Conservation (phyloP, 2,329 filamentous ascomycete genomes). For the Aspergillus thermomutatus region DNA sequence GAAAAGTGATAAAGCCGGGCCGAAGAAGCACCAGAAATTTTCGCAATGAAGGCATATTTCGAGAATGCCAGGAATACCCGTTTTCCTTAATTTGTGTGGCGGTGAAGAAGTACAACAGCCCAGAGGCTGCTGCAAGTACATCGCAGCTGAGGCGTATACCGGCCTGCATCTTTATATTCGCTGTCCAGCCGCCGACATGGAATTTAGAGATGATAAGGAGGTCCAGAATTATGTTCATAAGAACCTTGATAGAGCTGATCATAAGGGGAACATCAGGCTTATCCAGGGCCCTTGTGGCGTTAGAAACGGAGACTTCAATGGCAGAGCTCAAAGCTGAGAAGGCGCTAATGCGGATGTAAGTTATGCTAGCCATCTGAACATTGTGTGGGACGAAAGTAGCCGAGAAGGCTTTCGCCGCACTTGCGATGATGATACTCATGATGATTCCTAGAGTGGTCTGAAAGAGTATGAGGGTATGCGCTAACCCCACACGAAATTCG, state of each 20-base stretch:
- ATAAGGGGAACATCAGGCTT: conserved; percentile 66
- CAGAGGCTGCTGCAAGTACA: conserved; percentile 52
- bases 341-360: conserved; percentile 62
- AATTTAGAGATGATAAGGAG: conserved; percentile 65
- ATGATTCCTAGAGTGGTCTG: conserved; percentile 57
- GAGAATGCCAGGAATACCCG: background rate
- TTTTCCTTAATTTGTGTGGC: conserved; percentile 4
- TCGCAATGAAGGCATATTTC: conserved; percentile 3
- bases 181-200: conserved; percentile 53
- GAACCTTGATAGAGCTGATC: conserved; percentile 62
- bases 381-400: conserved; percentile 61
- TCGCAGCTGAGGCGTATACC: conserved; percentile 61
- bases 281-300: conserved; percentile 63
- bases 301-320: conserved; percentile 60
- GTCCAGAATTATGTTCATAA: conserved; percentile 65
- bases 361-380: conserved; percentile 55
- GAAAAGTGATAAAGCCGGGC: conserved; percentile 59
- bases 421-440: conserved; percentile 59
- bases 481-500: conserved; percentile 53
- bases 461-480: conserved; percentile 56
- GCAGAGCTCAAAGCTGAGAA: conserved; percentile 62
- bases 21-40: conserved; percentile 51
- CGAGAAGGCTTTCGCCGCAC: conserved; percentile 54
- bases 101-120: conserved; percentile 58
- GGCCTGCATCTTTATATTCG: conserved; percentile 64